A percentile compares a stretch with the other conserved stretches of the same genome.
phyloP scores from a whole-genome alignment of 352 stramenopile species.

The Blastocystis hominis region DNA sequence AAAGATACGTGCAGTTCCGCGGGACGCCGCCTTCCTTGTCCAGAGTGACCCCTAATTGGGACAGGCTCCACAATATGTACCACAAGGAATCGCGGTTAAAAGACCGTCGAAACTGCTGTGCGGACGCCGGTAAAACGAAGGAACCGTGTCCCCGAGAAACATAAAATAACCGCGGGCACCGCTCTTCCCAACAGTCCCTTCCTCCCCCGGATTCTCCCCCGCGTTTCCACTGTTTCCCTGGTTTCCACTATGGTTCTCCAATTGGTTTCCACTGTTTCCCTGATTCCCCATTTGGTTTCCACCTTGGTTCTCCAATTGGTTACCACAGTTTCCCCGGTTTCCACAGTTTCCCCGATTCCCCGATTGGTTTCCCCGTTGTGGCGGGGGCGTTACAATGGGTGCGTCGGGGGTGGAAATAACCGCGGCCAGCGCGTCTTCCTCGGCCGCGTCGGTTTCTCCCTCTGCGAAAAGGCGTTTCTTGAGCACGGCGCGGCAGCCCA shows the following conservation, averaged over 20 bases:
- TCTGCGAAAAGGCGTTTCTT: not conserved
- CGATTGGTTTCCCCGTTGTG: not conserved
- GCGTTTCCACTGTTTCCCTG: too few species aligned
- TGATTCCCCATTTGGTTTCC: too few species aligned
- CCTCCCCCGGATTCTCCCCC: not conserved
- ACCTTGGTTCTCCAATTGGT: too few species aligned
- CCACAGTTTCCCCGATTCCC: too few species aligned
- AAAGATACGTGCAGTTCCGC: slow-evolving; percentile 28
- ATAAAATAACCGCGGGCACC: slow-evolving; percentile 29
- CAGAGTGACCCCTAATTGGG: not conserved
- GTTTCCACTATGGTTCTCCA: too few species aligned
- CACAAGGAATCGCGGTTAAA: slow-evolving; percentile 35
- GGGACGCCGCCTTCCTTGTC: not conserved
- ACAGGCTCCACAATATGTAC: not conserved
- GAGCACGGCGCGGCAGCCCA: not conserved
- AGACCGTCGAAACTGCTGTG: not conserved
- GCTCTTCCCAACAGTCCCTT: not conserved
- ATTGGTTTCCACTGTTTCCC: too few species aligned
- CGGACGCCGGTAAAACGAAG: slow-evolving; percentile 45
- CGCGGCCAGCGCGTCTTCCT: not conserved
- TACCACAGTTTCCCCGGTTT: too few species aligned
- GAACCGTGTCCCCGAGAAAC: slow-evolving; percentile 41
- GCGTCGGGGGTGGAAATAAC: not conserved
- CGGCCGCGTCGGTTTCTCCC: not conserved
- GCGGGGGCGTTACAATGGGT: not conserved